Conservation (phyloP, 139 green algal species). For the Chlorella sp. region DNA sequence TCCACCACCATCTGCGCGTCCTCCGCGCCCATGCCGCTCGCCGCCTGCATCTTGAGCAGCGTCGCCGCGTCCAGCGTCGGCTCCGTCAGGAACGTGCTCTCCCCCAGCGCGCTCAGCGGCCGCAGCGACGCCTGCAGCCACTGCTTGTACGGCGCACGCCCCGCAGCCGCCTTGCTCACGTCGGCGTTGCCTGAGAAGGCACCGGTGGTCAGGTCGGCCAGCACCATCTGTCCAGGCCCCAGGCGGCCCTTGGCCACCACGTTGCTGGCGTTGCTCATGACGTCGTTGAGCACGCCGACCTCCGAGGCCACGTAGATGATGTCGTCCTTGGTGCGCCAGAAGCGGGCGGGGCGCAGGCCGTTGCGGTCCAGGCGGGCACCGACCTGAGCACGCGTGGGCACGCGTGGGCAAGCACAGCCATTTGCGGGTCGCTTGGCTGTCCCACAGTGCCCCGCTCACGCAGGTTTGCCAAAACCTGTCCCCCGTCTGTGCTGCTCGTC, state of each 20-base stretch:
- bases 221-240: conserved; percentile 95
- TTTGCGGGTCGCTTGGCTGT: too few relatives aligned
- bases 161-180: conserved; percentile 74
- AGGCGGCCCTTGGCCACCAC: conserved; percentile 89
- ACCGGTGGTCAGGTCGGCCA: conserved; percentile 71
- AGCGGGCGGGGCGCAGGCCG: conserved; percentile 92
- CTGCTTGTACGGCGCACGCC: conserved; percentile 72
- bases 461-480: too few relatives aligned
- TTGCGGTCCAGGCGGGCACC: conserved; percentile 95
- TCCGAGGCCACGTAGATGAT: conserved; percentile 97
- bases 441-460: too few relatives aligned
- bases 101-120: conserved; percentile 44
- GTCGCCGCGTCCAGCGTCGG: conserved; percentile 44
- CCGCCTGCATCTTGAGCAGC: conserved; percentile 58
- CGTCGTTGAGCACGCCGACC: conserved; percentile 92
- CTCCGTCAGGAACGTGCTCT: conserved; percentile 31
- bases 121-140: conserved; percentile 62
- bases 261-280: conserved; percentile 77
- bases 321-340: conserved; percentile 93
- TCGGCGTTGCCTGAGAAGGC: conserved; percentile 81
- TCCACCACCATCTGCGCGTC: conserved; percentile 96
- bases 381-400: not conserved
- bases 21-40: conserved; percentile 74
- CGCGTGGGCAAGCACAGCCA: too few relatives aligned
- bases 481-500: too few relatives aligned